These are phyloP conservation scores for Dactylonectria estremocensis DNA, from an alignment of 2,329 filamentous ascomycete genomes.

Conservation along the genomic window DNA sequence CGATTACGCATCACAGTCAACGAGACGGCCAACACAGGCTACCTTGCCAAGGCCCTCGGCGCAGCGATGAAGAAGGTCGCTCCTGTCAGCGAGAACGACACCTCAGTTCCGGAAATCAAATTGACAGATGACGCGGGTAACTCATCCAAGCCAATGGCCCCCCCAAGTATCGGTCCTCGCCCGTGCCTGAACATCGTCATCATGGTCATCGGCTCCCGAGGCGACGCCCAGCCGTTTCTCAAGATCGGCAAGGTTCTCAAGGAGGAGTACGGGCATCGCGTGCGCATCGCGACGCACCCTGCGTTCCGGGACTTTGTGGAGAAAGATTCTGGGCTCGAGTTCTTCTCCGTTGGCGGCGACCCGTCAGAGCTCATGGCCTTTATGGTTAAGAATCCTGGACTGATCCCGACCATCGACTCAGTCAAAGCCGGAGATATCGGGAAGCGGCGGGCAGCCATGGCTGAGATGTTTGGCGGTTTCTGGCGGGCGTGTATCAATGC, in stretches of 20 bases:
- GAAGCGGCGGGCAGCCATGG: slow-evolving; percentile 77
- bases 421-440: slow-evolving; percentile 82
- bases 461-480: slow-evolving; percentile 86
- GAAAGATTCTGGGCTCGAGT: slow-evolving; percentile 80
- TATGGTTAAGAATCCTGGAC: slow-evolving; percentile 88
- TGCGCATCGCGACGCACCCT: slow-evolving; percentile 84
- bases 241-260: slow-evolving; percentile 81
- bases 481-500: slow-evolving; percentile 84
- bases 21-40: slow-evolving; percentile 78
- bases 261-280: slow-evolving; percentile 80
- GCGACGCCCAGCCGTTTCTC: slow-evolving; percentile 86
- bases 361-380: slow-evolving; percentile 88
- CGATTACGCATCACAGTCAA: slow-evolving; percentile 81
- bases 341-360: slow-evolving; percentile 85
- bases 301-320: slow-evolving; percentile 84
- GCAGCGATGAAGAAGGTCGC: slow-evolving; percentile 66
- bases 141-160: slow-evolving; percentile 53
- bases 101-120: slow-evolving; percentile 26
- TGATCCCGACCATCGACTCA: slow-evolving; percentile 82
- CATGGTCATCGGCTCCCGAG: slow-evolving; percentile 86
- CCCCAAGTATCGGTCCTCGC: slow-evolving; percentile 50
- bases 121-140: slow-evolving; percentile 35
- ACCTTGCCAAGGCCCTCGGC: slow-evolving; percentile 81
- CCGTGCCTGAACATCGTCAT: slow-evolving; percentile 82
- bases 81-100: slow-evolving; percentile 25